Base-by-base conservation (phyloP, 2,329 filamentous ascomycete species). In the Trichoderma cornu-damae region DNA sequence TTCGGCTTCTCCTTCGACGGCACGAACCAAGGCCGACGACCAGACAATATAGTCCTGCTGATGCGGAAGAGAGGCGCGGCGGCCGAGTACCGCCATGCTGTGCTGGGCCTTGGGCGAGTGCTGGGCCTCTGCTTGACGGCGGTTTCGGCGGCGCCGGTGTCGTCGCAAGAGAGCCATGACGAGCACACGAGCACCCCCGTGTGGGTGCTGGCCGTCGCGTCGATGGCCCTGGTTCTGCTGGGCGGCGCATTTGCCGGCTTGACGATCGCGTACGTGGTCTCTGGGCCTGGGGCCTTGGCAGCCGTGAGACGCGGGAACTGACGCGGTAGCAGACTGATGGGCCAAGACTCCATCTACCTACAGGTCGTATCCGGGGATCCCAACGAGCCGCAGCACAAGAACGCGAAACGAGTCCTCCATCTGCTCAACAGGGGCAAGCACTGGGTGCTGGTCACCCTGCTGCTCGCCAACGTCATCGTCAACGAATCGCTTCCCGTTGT, bases 401-500 rank as follows among this genome's bases (percentile, higher is more conserved):
- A 96, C 69, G 94, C 94, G 0, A 83, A 82, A 57, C 87, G 84
- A 62, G 94, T 99, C 9, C 80, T 94, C 64, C 80, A 84, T 42
- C 77, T 99, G 26, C 75, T 99, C 57, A 85, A 90, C 62, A 88
- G 83, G 66, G 94, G 94, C 66, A 99, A 99, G 72, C 94, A 99
- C 73, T 99, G 94, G 94, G 93, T 99, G 18, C 78, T 99, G 58
- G 94, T 99, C 54, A 97, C 94, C 2, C 77, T 99, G 24, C 81
- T 99, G 6, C 78, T 99, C 57, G 91, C 91, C 71, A 99, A 99
- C 71, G 94, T 99, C 68, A 95, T 99, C 66, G 96, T 95, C 63
- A 97, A 99, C 72, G 94, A 97, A 75, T 95, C 93, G 2, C 79
- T 96, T 12, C 94, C 94, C 26, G 96, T 99, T 61, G 90, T 99